Conservation (phyloP, 208 protist genomes). For the Crithidia fasciculata region DNA sequence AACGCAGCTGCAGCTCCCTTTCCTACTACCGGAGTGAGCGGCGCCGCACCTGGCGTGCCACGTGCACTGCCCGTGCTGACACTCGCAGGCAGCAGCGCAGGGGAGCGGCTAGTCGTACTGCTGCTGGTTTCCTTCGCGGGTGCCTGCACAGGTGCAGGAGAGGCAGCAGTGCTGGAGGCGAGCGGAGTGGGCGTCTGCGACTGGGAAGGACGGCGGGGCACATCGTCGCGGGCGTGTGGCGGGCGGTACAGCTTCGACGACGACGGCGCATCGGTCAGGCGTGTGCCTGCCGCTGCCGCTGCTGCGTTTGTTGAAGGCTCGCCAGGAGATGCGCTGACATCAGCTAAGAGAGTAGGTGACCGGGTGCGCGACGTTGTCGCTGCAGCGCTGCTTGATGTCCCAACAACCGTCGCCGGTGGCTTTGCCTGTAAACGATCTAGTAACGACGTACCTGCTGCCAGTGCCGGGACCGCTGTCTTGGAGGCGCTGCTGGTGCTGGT, state of each 20-base stretch:
- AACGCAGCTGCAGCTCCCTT: neutral
- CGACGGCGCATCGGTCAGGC: neutral
- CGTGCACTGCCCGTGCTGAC: neutral
- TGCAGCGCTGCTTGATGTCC: too few species aligned
- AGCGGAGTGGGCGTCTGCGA: neutral
- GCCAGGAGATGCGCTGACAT: too few species aligned
- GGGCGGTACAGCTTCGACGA: constrained; percentile 28
- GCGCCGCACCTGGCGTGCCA: constrained; percentile 5
- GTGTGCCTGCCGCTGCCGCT: neutral
- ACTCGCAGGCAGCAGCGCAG: neutral
- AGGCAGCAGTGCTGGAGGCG: neutral
- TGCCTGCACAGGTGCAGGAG: too few species aligned
- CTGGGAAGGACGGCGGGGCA: neutral
- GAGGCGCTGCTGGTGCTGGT: neutral
- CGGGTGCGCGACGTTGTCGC: too few species aligned
- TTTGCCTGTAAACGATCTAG: constrained; percentile 15
- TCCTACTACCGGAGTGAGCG: neutral
- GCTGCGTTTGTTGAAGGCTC: too few species aligned
- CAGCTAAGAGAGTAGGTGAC: too few species aligned
- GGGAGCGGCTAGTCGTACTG: neutral
- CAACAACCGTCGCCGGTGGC: neutral
- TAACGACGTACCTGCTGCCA: constrained; percentile 21
- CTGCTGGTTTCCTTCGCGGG: too few species aligned
- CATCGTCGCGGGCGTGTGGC: constrained; percentile 29
- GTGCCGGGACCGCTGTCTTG: neutral